These are phyloP conservation scores for Infundibulicybe gibba DNA, from an alignment of 768 basidiomycete species.

Conservation along the genomic window DNA sequence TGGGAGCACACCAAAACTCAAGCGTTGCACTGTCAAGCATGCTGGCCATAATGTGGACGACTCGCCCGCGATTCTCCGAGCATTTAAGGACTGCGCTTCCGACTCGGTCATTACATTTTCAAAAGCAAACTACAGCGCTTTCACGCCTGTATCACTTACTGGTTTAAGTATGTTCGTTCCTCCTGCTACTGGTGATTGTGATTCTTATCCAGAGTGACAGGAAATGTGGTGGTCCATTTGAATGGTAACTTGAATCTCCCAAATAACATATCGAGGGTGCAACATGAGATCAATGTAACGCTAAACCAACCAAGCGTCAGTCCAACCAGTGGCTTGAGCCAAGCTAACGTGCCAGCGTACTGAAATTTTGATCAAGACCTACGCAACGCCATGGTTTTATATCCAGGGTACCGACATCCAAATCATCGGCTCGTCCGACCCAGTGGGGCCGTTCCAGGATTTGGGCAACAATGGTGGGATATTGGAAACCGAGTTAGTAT, in stretches of 20 bases:
- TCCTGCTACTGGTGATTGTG: not conserved
- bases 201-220: constrained; percentile 10
- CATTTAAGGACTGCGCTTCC: constrained; percentile 29
- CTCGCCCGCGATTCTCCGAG: constrained; percentile 27
- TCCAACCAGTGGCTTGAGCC: constrained; percentile 3
- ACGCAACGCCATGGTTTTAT: constrained; percentile 44
- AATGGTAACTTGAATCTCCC: constrained; percentile 43
- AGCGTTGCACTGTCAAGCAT: too few relatives aligned
- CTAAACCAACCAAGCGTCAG: constrained; percentile 32
- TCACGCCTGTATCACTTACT: constrained; percentile 30
- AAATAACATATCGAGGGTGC: constrained; percentile 36
- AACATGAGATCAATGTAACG: constrained; percentile 32
- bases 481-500: constrained; percentile 33
- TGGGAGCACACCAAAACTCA: too few relatives aligned
- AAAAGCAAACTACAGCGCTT: constrained; percentile 29
- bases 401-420: constrained; percentile 35
- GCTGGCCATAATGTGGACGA: constrained; percentile 18
- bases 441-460: constrained; percentile 39
- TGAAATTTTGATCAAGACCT: constrained; percentile 21
- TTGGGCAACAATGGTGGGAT: constrained; percentile 51
- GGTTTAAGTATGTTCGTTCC: constrained; percentile 21
- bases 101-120: constrained; percentile 30
- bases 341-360: not conserved
- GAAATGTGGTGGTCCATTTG: constrained; percentile 36
- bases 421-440: constrained; percentile 34